phyloP scores from a whole-genome alignment of 495 filamentous ascomycete species.

The Podospora didyma region DNA sequence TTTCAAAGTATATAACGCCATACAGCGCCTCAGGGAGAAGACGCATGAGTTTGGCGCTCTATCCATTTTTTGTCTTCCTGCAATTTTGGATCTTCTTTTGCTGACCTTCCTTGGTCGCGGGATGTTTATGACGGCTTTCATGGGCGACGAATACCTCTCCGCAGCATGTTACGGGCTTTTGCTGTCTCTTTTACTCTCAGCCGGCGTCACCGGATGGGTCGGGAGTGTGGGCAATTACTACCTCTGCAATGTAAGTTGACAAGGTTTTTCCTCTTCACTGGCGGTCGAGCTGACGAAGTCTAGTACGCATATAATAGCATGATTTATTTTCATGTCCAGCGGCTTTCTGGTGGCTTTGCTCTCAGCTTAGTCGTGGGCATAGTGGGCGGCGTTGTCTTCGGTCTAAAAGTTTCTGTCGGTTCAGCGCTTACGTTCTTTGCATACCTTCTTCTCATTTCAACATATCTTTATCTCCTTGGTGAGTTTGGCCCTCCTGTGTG shows the following conservation, averaged over 20 bases:
- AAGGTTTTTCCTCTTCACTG: background rate
- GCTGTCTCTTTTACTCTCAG: conserved; percentile 21
- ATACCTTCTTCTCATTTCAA: conserved; percentile 46
- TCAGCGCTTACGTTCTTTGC: conserved; percentile 48
- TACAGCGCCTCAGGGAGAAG: background rate
- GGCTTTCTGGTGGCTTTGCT: conserved; percentile 24
- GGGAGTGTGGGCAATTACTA: conserved; percentile 32
- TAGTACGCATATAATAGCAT: conserved; percentile 29
- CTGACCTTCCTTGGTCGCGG: conserved; percentile 25
- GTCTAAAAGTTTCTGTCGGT: conserved; percentile 9
- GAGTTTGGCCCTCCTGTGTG: background rate
- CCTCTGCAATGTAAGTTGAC: conserved; percentile 18
- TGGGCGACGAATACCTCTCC: conserved; percentile 17
- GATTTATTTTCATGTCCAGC: conserved; percentile 26
- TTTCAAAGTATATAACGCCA: background rate
- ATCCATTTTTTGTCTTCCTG: conserved; percentile 27
- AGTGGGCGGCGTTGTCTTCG: conserved; percentile 13
- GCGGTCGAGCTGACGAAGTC: background rate
- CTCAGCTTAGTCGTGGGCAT: conserved; percentile 16
- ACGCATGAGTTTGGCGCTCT: conserved; percentile 17
- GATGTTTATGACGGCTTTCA: conserved; percentile 27
- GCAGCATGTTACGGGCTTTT: conserved; percentile 21
- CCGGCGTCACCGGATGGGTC: conserved; percentile 28
- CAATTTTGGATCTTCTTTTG: conserved; percentile 22
- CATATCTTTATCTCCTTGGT: conserved; percentile 48